These are phyloP conservation scores for Penicillium argentinense DNA, from an alignment of 495 filamentous ascomycete genomes.

Conservation along the genomic window DNA sequence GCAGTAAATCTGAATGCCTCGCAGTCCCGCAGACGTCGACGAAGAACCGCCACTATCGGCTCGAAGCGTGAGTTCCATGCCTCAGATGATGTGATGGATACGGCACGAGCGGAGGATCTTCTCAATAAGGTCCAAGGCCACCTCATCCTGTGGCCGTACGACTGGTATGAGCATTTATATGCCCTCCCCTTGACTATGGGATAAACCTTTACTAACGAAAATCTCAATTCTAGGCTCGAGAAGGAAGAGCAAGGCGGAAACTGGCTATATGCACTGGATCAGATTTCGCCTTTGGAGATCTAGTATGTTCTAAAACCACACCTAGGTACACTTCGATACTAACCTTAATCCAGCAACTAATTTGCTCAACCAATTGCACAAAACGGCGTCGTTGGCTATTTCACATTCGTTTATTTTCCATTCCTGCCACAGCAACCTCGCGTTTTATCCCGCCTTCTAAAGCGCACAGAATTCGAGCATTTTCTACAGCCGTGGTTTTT, in stretches of 20 bases:
- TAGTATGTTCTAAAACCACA: conserved; percentile 65
- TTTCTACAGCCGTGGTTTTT: too few relatives aligned
- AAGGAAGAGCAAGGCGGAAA: conserved; percentile 90
- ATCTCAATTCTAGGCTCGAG: conserved; percentile 53
- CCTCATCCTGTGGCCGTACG: conserved; percentile 88
- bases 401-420: too few relatives aligned
- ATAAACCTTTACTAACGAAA: too few relatives aligned
- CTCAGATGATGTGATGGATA: conserved; percentile 70
- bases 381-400: too few relatives aligned
- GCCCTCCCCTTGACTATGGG: too few relatives aligned
- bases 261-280: conserved; percentile 95
- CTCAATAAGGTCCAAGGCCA: conserved; percentile 82
- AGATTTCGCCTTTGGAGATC: conserved; percentile 93
- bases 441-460: too few relatives aligned
- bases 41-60: conserved; percentile 75
- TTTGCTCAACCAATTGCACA: neutral
- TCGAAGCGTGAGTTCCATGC: conserved; percentile 69
- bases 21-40: conserved; percentile 52
- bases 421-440: too few relatives aligned
- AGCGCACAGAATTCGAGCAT: neutral
- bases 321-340: conserved; percentile 1
- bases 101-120: conserved; percentile 74
- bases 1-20: conserved; percentile 48
- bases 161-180: conserved; percentile 74
- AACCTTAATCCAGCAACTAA: conserved; percentile 26